Percentiles rank a stretch among this genome's conserved stretches.
Evolutionary conservation across 768 basidiomycete genomes (phyloP).

Genomic region (Tylopilus cervinicoccineus): DNA sequence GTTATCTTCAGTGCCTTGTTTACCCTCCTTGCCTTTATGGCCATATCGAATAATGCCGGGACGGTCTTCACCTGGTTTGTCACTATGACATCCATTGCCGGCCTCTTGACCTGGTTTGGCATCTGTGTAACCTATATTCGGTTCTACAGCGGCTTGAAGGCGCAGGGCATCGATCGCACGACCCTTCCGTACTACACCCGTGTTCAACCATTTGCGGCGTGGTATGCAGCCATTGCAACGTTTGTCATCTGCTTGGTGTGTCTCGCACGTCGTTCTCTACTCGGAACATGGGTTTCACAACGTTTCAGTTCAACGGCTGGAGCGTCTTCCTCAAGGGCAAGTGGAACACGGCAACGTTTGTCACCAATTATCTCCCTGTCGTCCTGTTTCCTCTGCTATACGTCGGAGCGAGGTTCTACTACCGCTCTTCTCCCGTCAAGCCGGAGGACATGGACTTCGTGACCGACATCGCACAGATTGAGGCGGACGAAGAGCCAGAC

Average conservation of each 20-base stretch:
- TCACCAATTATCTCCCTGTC: conserved; percentile 79
- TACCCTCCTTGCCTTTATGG: conserved; percentile 79
- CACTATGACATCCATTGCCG: conserved; percentile 65
- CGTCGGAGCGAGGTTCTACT: conserved; percentile 50
- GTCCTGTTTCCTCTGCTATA: conserved; percentile 76
- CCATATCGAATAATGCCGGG: conserved; percentile 58
- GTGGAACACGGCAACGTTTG: conserved; percentile 61
- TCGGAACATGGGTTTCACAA: conserved; percentile 26
- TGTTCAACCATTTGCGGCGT: conserved; percentile 74
- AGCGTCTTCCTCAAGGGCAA: conserved; percentile 47
- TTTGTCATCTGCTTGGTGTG: conserved; percentile 61
- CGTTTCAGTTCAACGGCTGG: conserved; percentile 45
- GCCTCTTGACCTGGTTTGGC: conserved; percentile 77
- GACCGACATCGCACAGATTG: conserved; percentile 63
- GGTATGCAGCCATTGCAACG: conserved; percentile 36
- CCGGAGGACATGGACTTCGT: conserved; percentile 83
- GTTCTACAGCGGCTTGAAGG: conserved; percentile 77
- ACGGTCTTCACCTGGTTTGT: conserved; percentile 78
- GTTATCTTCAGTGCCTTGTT: conserved; percentile 71
- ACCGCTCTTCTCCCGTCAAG: conserved; percentile 19
- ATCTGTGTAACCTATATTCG: conserved; percentile 76
- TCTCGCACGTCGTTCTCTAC: conserved; percentile 7
- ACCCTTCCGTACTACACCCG: conserved; percentile 66
- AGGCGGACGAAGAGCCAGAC: conserved; percentile 68
- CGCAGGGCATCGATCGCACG: conserved; percentile 70